phyloP scores from a whole-genome alignment of 306 rosid species.

The Cucurbita argyrosperma region DNA sequence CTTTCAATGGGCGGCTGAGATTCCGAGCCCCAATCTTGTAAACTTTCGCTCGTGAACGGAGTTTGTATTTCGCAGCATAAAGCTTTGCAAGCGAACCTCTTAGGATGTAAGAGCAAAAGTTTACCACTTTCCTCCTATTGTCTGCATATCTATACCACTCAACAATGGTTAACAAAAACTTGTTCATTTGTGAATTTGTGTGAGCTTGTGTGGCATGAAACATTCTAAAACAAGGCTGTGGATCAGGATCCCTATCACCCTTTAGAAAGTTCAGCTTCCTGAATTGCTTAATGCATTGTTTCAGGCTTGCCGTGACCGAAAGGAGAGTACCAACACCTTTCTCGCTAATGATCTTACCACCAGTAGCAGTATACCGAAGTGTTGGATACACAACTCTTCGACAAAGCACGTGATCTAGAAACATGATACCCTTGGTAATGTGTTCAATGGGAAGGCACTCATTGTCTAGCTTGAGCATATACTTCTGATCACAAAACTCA shows the following conservation, averaged over 20 bases:
- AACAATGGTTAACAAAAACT: constrained; percentile 73
- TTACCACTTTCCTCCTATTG: constrained; percentile 76
- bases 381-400: constrained; percentile 93
- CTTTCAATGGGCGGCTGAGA: constrained; percentile 82
- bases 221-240: constrained; percentile 96
- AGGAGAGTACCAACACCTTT: constrained; percentile 94
- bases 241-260: constrained; percentile 95
- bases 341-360: constrained; percentile 91
- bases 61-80: constrained; percentile 97
- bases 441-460: constrained; percentile 90
- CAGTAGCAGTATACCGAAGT: constrained; percentile 83
- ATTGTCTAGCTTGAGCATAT: constrained; percentile 78
- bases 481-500: constrained; percentile 88
- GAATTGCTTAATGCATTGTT: constrained; percentile 81
- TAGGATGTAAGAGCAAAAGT: constrained; percentile 77
- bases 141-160: constrained; percentile 97
- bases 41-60: constrained; percentile 88
- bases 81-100: constrained; percentile 94
- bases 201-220: constrained; percentile 97
- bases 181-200: constrained; percentile 96
- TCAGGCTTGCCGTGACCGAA: constrained; percentile 87
- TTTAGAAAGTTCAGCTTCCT: constrained; percentile 73
- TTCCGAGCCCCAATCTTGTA: constrained; percentile 83
- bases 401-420: constrained; percentile 85
- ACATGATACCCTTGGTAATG: constrained; percentile 93